Evolutionary conservation across 192 early-diverging fungal species (phyloP), one percentile per base, ranked within the genome.

Genomic region (Coemansia sp.): DNA sequence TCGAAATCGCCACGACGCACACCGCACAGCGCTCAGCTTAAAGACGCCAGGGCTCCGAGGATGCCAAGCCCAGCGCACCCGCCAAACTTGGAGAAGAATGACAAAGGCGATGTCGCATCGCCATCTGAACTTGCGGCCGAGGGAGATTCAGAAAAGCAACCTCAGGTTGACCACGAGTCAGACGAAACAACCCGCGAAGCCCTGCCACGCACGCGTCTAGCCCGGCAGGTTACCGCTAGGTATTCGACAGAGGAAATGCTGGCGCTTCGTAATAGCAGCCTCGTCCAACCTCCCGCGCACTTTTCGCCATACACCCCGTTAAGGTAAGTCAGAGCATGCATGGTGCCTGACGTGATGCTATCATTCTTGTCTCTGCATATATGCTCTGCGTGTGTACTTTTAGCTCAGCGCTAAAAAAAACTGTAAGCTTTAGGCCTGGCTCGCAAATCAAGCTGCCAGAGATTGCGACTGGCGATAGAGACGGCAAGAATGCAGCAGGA

Each of bases 181-280:
- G 52, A 55, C 16, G 28, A 55, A 5, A 26, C 34, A 36, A 37
- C 3, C 11, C 35, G 10, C 16, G 12, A 33, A 11, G 14, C 38
- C 0, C 36, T 42, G 60, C n/a, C 23, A 13, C 45, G 34, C 42
- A 16, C 62, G 42, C 26, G 56, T 13, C 34, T 12, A 10, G 5
- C 21, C 16, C 56, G 18, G 18, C 56, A 37, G 35, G 35, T 58
- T 37, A 3, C 34, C 4, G 56, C 34, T 13, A 58, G 70, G 64
- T 82, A 82, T 50, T 60, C 70, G 2, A 63, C 68, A 21, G 70
- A 73, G 8, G 63, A 82, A 55, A 61, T 82, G 63, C 42, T 82
- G 6, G 70, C 68, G 10, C 59, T 82, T 5, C 70, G 70, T 12
- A 64, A 73, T 7, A 82, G 70, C 61, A 60, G 50, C 12, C 70